Percentiles rank a stretch among this genome's conserved stretches.
Conservation (phyloP, 345 rosid species). For the Pistacia integerrima region DNA sequence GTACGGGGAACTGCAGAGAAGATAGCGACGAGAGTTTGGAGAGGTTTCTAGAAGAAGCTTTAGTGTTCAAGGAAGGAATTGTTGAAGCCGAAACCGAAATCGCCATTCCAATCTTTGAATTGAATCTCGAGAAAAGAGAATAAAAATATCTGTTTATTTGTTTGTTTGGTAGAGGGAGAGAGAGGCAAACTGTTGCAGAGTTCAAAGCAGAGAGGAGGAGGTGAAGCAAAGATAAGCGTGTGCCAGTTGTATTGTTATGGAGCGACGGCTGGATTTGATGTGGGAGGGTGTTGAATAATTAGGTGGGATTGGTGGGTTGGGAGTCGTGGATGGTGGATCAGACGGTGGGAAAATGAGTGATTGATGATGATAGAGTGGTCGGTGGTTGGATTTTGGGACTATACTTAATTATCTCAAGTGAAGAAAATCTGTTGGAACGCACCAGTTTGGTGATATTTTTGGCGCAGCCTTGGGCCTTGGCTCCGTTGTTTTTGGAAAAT, state of each 20-base stretch:
- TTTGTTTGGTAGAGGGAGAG: not conserved
- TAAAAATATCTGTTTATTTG: not conserved
- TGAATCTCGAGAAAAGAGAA: not conserved
- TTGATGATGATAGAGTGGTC: not conserved
- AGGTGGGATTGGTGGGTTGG: not conserved
- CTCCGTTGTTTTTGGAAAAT: not conserved
- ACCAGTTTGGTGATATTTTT: not conserved
- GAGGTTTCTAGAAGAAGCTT: conserved; percentile 12
- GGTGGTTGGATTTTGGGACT: not conserved
- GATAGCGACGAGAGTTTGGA: conserved; percentile 33
- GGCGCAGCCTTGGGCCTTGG: not conserved
- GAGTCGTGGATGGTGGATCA: not conserved
- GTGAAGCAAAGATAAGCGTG: not conserved
- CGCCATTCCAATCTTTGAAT: conserved; percentile 43
- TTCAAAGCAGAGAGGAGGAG: not conserved
- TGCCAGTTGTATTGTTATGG: not conserved
- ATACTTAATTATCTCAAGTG: not conserved
- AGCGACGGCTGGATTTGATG: not conserved
- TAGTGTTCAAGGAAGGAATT: conserved; percentile 25
- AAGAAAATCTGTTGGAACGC: not conserved
- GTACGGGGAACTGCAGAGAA: conserved; percentile 33
- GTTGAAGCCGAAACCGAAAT: conserved; percentile 43
- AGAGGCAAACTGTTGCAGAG: conserved; percentile 5
- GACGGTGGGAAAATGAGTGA: not conserved
- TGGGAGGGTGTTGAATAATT: not conserved